phyloP scores from a whole-genome alignment of 208 protist species.

The Acanthamoeba healyi region DNA sequence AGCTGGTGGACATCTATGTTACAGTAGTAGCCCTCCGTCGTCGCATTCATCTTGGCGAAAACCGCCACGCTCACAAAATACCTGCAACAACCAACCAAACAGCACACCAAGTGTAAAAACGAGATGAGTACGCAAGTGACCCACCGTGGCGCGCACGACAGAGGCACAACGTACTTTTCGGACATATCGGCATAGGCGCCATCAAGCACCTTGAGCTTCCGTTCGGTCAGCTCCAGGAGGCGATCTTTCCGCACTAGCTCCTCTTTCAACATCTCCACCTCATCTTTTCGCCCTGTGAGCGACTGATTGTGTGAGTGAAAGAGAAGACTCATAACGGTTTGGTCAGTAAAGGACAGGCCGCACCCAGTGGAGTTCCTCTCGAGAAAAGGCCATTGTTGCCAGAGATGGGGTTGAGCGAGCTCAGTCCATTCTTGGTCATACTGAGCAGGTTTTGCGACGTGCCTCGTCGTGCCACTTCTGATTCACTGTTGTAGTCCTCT shows the following conservation, averaged over 20 bases:
- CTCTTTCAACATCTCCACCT: conserved; percentile 42
- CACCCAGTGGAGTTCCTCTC: not conserved
- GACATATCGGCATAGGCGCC: conserved; percentile 55
- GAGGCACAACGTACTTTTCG: conserved; percentile 52
- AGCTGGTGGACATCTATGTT: conserved; percentile 72
- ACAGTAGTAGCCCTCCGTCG: conserved; percentile 63
- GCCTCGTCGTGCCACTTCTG: not conserved
- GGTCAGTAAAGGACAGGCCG: not conserved
- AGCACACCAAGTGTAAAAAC: not conserved
- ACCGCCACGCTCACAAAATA: conserved; percentile 77
- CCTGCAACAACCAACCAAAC: conserved; percentile 2
- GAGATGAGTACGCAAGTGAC: not conserved
- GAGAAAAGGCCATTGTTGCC: not conserved
- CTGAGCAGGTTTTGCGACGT: not conserved
- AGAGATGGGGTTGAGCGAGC: conserved; percentile 2
- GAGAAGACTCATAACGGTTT: too few species aligned
- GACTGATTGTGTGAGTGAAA: not conserved
- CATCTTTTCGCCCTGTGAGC: conserved; percentile 27
- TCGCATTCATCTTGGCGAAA: conserved; percentile 75
- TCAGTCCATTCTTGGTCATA: conserved; percentile 49
- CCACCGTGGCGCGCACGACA: too few species aligned
- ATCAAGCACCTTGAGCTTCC: conserved; percentile 39
- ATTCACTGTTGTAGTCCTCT: conserved; percentile 5
- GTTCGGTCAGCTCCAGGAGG: conserved; percentile 26
- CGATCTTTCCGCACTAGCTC: conserved; percentile 62